Percentiles rank a stretch among this genome's conserved stretches.
These are phyloP conservation scores for Globisporangium barbulae DNA, from an alignment of 352 stramenopile genomes.

Conservation along the genomic window DNA sequence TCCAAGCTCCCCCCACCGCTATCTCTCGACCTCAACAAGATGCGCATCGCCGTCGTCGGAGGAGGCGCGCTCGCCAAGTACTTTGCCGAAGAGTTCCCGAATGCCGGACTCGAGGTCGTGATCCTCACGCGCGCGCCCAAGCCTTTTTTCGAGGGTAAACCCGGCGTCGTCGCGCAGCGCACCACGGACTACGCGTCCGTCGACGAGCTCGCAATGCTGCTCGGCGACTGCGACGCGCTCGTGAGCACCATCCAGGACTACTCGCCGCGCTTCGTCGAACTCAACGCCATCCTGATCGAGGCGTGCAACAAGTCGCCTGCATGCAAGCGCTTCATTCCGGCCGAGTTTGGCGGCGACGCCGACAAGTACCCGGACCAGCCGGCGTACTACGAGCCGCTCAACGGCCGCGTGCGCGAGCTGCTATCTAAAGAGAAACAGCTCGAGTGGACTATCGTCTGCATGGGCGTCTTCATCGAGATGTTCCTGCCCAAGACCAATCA, in stretches of 20 bases:
- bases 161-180: constrained; percentile 15
- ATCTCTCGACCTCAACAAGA: not conserved
- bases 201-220: not conserved
- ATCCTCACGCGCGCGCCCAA: constrained; percentile 38
- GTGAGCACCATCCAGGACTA: constrained; percentile 26
- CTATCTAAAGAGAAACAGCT: constrained; percentile 27
- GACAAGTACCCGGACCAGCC: constrained; percentile 24
- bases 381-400: constrained; percentile 12
- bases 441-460: constrained; percentile 33
- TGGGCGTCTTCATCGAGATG: constrained; percentile 33
- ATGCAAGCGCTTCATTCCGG: constrained; percentile 47
- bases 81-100: constrained; percentile 24
- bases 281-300: constrained; percentile 28
- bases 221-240: constrained; percentile 32
- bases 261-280: constrained; percentile 9
- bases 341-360: constrained; percentile 31
- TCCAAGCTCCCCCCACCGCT: not conserved
- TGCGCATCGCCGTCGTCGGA: constrained; percentile 39
- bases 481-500: constrained; percentile 28
- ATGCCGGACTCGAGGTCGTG: constrained; percentile 28
- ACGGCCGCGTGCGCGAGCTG: constrained; percentile 17
- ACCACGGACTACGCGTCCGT: constrained; percentile 4
- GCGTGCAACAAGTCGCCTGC: constrained; percentile 30
- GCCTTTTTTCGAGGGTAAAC: constrained; percentile 28
- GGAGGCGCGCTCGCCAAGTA: constrained; percentile 32